Evolutionary conservation across 192 early-diverging fungal genomes (phyloP).

Genomic region (Linnemannia exigua): DNA sequence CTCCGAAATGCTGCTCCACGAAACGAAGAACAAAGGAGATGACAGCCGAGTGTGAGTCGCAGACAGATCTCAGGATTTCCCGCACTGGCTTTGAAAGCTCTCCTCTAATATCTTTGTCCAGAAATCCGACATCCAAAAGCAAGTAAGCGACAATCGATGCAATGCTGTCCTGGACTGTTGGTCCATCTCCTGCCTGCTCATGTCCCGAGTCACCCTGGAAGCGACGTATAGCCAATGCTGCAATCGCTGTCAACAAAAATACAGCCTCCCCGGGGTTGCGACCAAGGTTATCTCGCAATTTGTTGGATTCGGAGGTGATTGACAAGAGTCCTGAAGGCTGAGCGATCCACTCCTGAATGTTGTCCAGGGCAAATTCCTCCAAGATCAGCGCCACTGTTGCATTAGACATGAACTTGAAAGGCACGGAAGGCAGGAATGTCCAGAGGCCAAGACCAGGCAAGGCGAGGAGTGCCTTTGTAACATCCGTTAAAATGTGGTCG

Average conservation of each 20-base stretch:
- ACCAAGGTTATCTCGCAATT: conserved; percentile 24
- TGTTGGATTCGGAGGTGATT: conserved; percentile 7
- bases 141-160: conserved; percentile 51
- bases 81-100: conserved; percentile 61
- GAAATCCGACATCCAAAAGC: conserved; percentile 57
- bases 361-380: conserved; percentile 37
- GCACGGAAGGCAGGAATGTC: conserved; percentile 50
- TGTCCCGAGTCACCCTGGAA: not conserved
- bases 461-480: conserved; percentile 23
- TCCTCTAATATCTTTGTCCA: conserved; percentile 51
- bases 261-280: conserved; percentile 58
- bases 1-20: conserved; percentile 52
- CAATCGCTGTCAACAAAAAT: conserved; percentile 60
- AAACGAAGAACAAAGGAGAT: conserved; percentile 57
- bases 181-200: not conserved
- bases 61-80: conserved; percentile 57
- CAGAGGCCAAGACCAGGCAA: conserved; percentile 36
- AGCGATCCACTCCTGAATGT: conserved; percentile 17
- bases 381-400: conserved; percentile 8
- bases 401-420: conserved; percentile 47
- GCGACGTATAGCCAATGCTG: conserved; percentile 52
- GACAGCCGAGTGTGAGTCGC: conserved; percentile 42
- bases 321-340: conserved; percentile 17
- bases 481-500: conserved; percentile 20
- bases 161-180: conserved; percentile 27